A percentile compares a stretch with the other conserved stretches of the same genome.
Evolutionary conservation across 441 rosid genomes (phyloP).

Genomic region (Oxalis stricta): DNA sequence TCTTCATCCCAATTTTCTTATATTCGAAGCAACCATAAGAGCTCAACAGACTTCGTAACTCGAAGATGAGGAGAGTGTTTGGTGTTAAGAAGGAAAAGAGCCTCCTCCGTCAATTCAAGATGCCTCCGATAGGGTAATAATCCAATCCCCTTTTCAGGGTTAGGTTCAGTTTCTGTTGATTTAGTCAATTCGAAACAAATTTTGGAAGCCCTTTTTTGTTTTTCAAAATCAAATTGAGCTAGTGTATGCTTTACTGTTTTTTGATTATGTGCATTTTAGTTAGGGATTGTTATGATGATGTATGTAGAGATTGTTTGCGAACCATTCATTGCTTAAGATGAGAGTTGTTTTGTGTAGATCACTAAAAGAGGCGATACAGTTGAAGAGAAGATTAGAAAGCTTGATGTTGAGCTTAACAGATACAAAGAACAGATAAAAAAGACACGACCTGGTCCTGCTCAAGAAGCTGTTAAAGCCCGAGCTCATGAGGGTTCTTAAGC

Average conservation of each 20-base stretch:
- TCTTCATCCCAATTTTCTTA: background rate
- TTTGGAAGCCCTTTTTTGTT: too few species aligned
- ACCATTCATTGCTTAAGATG: too few species aligned
- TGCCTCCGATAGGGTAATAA: slow-evolving; percentile 71
- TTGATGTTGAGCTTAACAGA: slow-evolving; percentile 60
- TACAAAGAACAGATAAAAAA: slow-evolving; percentile 74
- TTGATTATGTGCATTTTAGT: too few species aligned
- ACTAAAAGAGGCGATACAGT: slow-evolving; percentile 84
- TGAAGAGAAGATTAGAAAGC: slow-evolving; percentile 77
- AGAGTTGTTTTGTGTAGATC: slow-evolving; percentile 39
- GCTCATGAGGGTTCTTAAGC: slow-evolving; percentile 91
- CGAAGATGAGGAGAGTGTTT: slow-evolving; percentile 75
- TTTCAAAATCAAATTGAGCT: too few species aligned
- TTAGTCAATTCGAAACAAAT: too few species aligned
- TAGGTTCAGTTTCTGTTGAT: too few species aligned
- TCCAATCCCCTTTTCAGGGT: slow-evolving; percentile 2
- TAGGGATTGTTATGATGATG: too few species aligned
- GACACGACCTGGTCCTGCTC: slow-evolving; percentile 82
- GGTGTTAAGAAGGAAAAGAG: slow-evolving; percentile 83
- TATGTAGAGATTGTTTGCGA: too few species aligned
- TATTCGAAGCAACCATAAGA: too few species aligned
- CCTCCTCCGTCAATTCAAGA: slow-evolving; percentile 86
- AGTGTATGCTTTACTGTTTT: too few species aligned
- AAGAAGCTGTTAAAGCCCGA: slow-evolving; percentile 80
- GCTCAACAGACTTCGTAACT: too few species aligned